A percentile compares a stretch with the other conserved stretches of the same genome.
These are phyloP conservation scores for Coffea eugenioides DNA, from an alignment of 257 asterid species.

Conservation along the genomic window DNA sequence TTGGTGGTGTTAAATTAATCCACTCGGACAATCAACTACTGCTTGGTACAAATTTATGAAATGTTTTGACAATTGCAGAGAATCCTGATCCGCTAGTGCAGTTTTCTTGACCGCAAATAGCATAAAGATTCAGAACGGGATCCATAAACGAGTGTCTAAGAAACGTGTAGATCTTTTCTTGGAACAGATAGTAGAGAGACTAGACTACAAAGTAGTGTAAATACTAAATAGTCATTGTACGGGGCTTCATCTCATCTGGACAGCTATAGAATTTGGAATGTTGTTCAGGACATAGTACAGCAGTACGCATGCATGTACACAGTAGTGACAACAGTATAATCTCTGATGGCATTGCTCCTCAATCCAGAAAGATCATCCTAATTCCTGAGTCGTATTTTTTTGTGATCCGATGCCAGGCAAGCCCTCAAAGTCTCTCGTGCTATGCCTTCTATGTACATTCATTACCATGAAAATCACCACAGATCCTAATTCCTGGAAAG, in stretches of 20 bases:
- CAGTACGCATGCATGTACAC: neutral
- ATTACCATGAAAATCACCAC: too few species aligned
- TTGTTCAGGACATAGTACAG: constrained; percentile 17
- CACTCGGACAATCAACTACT: too few species aligned
- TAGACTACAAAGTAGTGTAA: constrained; percentile 3
- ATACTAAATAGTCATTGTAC: constrained; percentile 30
- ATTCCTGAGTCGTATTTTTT: neutral
- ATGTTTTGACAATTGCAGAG: too few species aligned
- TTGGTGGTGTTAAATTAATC: too few species aligned
- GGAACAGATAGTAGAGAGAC: neutral
- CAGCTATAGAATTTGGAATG: constrained; percentile 41
- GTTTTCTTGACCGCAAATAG: neutral
- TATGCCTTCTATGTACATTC: neutral
- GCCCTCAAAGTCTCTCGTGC: neutral
- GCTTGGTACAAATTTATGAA: too few species aligned
- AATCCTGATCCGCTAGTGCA: too few species aligned
- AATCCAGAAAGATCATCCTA: neutral
- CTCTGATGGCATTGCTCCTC: neutral
- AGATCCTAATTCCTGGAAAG: neutral
- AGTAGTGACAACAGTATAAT: neutral
- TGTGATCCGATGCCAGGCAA: neutral
- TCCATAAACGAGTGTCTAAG: neutral
- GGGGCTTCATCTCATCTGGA: constrained; percentile 14
- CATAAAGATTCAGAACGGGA: neutral
- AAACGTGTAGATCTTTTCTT: neutral